A percentile compares a stretch with the other conserved stretches of the same genome.
Conservation (phyloP, 2,329 filamentous ascomycete species). For the Penicillium decumbens region DNA sequence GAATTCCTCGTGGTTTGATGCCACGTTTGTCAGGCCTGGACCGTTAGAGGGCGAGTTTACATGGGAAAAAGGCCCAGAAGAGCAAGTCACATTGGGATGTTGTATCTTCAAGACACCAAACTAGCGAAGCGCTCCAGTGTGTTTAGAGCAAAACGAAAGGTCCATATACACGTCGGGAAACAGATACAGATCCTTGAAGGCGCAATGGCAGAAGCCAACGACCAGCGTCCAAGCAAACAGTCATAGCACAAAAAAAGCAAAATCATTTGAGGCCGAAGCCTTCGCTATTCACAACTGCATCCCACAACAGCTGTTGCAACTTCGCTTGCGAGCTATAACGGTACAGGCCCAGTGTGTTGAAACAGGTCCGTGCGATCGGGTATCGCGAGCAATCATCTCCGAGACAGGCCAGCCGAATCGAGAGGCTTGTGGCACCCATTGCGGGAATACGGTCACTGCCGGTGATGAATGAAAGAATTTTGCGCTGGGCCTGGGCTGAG, state of each 20-base stretch:
- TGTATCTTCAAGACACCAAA: not conserved
- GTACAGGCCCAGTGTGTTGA: constrained; percentile 77
- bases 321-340: constrained; percentile 63
- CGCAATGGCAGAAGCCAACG: constrained; percentile 1
- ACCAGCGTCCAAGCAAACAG: constrained; percentile 9
- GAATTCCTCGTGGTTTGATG: too few species aligned
- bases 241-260: not conserved
- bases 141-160: not conserved
- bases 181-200: not conserved
- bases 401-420: constrained; percentile 70
- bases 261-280: constrained; percentile 75
- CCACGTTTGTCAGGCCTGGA: too few species aligned
- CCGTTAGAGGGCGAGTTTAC: not conserved
- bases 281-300: constrained; percentile 82
- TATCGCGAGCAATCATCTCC: constrained; percentile 70
- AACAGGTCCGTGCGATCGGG: constrained; percentile 84
- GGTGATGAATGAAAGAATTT: constrained; percentile 79
- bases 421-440: constrained; percentile 73
- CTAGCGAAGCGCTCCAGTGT: not conserved
- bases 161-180: not conserved
- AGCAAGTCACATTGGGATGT: not conserved
- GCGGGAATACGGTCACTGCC: constrained; percentile 87
- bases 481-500: constrained; percentile 64
- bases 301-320: constrained; percentile 71
- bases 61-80: not conserved